These are phyloP conservation scores for Thalassiosira profunda DNA, from an alignment of 108 stramenopile genomes.

Conservation along the genomic window DNA sequence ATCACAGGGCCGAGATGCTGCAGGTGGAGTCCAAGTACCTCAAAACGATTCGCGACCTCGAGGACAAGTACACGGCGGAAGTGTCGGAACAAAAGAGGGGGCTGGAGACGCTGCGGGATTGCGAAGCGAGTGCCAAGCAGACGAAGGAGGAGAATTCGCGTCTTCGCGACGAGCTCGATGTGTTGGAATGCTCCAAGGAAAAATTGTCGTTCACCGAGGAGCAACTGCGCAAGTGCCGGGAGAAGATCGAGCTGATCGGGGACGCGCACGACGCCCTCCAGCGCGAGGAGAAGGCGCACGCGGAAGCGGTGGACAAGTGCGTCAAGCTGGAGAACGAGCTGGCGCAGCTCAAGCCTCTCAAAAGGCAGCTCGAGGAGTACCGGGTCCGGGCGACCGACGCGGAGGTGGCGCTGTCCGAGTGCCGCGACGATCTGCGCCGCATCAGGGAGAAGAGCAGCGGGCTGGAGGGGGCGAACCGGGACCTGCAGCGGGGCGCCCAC, in stretches of 20 bases:
- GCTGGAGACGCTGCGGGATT: conserved; percentile 35
- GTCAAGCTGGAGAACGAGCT: conserved; percentile 78
- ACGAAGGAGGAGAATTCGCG: conserved; percentile 57
- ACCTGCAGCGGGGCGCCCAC: conserved; percentile 38
- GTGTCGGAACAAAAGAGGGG: conserved; percentile 43
- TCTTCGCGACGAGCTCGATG: conserved; percentile 79
- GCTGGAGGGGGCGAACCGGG: conserved; percentile 47
- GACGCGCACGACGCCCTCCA: conserved; percentile 77
- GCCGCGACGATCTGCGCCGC: conserved; percentile 57
- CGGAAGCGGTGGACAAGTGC: conserved; percentile 70
- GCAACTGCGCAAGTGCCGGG: conserved; percentile 66
- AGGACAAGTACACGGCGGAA: conserved; percentile 42
- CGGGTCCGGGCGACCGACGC: conserved; percentile 72
- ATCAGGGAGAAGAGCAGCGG: conserved; percentile 44
- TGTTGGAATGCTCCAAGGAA: conserved; percentile 62
- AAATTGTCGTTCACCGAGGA: conserved; percentile 64
- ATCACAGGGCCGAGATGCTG: conserved; percentile 72
- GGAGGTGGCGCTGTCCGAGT: conserved; percentile 76
- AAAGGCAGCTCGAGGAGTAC: conserved; percentile 82
- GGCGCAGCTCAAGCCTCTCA: conserved; percentile 62
- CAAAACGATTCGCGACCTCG: conserved; percentile 35
- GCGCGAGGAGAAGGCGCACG: conserved; percentile 83
- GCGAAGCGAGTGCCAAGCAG: conserved; percentile 22
- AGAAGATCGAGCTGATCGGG: conserved; percentile 61
- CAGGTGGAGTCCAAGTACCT: conserved; percentile 59